Base-by-base conservation (phyloP, 495 filamentous ascomycete genomes). In the Podospora pseudocomata region DNA sequence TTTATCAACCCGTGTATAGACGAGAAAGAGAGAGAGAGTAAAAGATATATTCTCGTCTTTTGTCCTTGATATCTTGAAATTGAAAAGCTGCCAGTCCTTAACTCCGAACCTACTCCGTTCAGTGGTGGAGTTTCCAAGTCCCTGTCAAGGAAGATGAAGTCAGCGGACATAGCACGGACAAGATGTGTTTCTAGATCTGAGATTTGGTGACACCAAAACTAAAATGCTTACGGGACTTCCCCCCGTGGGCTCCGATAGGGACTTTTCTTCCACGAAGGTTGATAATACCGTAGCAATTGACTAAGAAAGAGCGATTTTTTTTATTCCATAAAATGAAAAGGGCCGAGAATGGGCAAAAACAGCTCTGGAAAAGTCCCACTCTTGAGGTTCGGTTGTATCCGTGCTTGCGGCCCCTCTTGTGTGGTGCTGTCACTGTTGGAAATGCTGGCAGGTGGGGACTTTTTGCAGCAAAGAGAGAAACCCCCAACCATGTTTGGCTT, bases 401-500 rank as follows among this genome's bases (percentile, higher is more conserved):
- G 39, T 49, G 39, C 39, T 49, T 11, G 23, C 23, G 23, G 23
- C 23, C 23, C 23, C 23, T 23, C 23, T 23, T 23, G 23, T 23
- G 39, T 49, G 39, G 39, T 49, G 39, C 39, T 49, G 39, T 49
- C 39, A 49, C 15, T 49, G 39, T 49, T 49, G 39, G 39, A 49
- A 49, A 49, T 49, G 39, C 39, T 49, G 39, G 39, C 39, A 16
- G 39, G 39, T 49, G 39, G 39, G 39, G 39, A 49, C 30, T 32
- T 49, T 49, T 49, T 49, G 39, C 30, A 11, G 39, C 13, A 11
- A 5, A 49, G 13, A 18, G 15, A 49, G 13, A 11, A 3, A 16
- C 6, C 57, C 67, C 67, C 64, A 66, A 66, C 64, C 67, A 64
- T 71, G 67, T 30, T 13, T 49, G 39, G 39, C 54, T 32, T 68